Base-by-base conservation (phyloP, 148 eudicot species). In the Chenopodium album region DNA sequence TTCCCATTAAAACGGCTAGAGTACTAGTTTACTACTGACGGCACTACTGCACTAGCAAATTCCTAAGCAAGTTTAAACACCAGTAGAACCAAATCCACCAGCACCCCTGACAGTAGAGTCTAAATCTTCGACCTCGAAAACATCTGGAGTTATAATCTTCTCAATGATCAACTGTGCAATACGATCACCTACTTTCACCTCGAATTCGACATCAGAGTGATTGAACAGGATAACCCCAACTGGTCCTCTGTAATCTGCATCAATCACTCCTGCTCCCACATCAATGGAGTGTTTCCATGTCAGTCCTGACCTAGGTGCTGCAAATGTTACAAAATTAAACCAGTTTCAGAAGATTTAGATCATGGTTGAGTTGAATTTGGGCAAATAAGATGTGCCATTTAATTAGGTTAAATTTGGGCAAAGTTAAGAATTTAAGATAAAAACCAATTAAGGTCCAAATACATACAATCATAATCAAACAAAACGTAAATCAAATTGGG, bases 271-370 rank as follows among this genome's bases (percentile, higher is more conserved):
- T 0, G 98, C 99, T 9, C 97, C 97, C 1, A 96, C 99, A 77
- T 96, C 99, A 7, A 96, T 89, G 54, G 98, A 96, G 59, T 96
- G 92, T 86, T 96, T 92, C 98, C 94, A 94, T 7, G 99, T 85
- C 84, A 96, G 73, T 3, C 99, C 98, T 5, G 99, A 96, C 65
- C 99, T 83, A 1, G 99, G 98, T 0, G 99, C 99, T 94, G 78
- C 86, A 77, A 68, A 26, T 60, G 69, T 79, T 4, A 76, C 56
- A 31, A 1, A 56, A 78, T 62, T 19, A 75, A 54, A 66, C 14
- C 23, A 23, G 50, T 75, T 37, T 22, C 4, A 28, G 26, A 2
- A 11, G 48, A 48, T 20, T 26, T 1, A 62, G 9, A 54, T n/a
- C 29, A 20, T 54, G 8, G 41, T 6, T 32, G 9, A 66, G 9